Percentiles rank a stretch among this genome's conserved stretches.
These are phyloP conservation scores for Rhizopogon salebrosus DNA, from an alignment of 768 basidiomycete species.

Conservation along the genomic window DNA sequence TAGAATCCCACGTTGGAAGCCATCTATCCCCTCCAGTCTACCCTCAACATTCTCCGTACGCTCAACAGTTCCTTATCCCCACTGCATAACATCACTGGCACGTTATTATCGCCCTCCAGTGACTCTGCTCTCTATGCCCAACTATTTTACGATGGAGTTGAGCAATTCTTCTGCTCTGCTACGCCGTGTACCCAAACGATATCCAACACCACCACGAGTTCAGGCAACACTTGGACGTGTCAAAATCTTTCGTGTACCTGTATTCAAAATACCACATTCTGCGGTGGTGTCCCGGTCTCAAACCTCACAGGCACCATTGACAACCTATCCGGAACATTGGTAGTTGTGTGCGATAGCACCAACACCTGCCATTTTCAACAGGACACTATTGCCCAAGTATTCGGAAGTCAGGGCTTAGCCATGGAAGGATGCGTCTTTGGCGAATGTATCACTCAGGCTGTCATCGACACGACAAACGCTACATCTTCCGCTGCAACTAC, in stretches of 20 bases:
- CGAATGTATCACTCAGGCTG: conserved; percentile 81
- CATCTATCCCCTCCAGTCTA: conserved; percentile 65
- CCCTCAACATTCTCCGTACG: conserved; percentile 76
- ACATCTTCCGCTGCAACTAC: conserved; percentile 26
- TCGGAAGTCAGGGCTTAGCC: conserved; percentile 69
- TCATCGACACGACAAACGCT: conserved; percentile 55
- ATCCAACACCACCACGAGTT: conserved; percentile 27
- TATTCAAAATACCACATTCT: conserved; percentile 64
- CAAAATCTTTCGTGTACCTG: conserved; percentile 73
- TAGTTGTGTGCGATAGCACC: conserved; percentile 59
- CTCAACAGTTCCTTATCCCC: conserved; percentile 68
- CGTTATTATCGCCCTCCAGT: conserved; percentile 36
- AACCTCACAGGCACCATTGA: conserved; percentile 64
- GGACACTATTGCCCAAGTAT: conserved; percentile 54
- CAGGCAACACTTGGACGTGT: conserved; percentile 59
- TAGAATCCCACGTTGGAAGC: conserved; percentile 84
- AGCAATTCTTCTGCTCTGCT: conserved; percentile 85
- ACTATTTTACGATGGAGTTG: conserved; percentile 72
- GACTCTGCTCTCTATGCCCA: conserved; percentile 62
- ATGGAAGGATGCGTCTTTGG: conserved; percentile 77
- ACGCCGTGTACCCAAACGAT: conserved; percentile 62
- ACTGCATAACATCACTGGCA: conserved; percentile 28
- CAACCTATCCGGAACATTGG: conserved; percentile 56
- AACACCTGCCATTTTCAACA: conserved; percentile 79
- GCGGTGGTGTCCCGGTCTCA: conserved; percentile 45